Conservation (phyloP, 129 eudicot species). For the Lactuca sativa region DNA sequence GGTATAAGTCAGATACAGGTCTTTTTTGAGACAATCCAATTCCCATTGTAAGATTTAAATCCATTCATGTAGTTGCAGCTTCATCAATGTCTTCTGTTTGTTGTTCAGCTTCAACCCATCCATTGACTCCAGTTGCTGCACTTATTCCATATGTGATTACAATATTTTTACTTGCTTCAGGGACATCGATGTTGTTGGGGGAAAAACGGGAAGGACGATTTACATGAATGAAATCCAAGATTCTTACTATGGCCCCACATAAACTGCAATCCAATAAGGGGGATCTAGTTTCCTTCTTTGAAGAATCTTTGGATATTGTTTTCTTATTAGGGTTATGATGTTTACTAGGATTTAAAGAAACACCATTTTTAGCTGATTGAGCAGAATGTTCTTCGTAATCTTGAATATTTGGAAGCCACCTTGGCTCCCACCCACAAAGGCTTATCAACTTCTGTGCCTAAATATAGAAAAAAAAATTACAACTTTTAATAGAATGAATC, state of each 20-base stretch:
- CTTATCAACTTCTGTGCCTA: constrained; percentile 92
- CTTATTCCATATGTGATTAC: constrained; percentile 71
- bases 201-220: constrained; percentile 70
- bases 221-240: too few species aligned
- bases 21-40: constrained; percentile 56
- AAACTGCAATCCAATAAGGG: constrained; percentile 87
- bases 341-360: constrained; percentile 61
- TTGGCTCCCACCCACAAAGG: too few species aligned
- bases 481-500: too few species aligned
- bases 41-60: constrained; percentile 68
- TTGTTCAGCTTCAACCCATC: constrained; percentile 85
- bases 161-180: constrained; percentile 81
- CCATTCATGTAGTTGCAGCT: constrained; percentile 69
- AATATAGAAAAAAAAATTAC: too few species aligned
- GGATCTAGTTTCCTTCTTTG: constrained; percentile 70
- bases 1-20: constrained; percentile 48
- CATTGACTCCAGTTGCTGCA: constrained; percentile 87
- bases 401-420: constrained; percentile 91
- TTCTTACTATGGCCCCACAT: constrained; percentile 91
- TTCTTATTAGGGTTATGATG: constrained; percentile 56
- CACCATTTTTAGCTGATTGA: constrained; percentile 87
- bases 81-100: constrained; percentile 70
- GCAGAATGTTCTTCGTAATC: constrained; percentile 97
- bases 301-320: constrained; percentile 40
- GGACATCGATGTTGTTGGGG: constrained; percentile 68